A percentile compares a stretch with the other conserved stretches of the same genome.
phyloP scores from a whole-genome alignment of 169 alveolate species.

The Plasmodium gonderi region DNA sequence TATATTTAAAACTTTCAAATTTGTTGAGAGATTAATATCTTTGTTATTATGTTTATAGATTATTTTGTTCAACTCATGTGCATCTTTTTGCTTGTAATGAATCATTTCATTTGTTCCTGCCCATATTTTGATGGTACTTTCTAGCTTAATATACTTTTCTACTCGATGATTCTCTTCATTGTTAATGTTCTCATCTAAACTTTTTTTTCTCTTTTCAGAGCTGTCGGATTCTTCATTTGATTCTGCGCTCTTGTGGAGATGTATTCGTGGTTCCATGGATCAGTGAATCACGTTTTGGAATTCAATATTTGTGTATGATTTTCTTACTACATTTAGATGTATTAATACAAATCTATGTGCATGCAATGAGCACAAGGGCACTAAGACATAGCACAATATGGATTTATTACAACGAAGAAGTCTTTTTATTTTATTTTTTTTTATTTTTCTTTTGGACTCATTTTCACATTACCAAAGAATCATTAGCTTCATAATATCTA shows the following conservation, averaged over 20 bases:
- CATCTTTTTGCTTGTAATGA: conserved; percentile 34
- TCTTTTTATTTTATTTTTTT: neutral
- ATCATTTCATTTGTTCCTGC: conserved; percentile 66
- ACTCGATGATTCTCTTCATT: conserved; percentile 24
- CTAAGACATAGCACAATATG: too few relatives aligned
- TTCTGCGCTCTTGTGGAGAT: conserved; percentile 30
- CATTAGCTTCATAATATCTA: conserved; percentile 33
- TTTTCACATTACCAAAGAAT: conserved; percentile 57
- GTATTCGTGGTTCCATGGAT: too few relatives aligned
- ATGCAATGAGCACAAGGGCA: too few relatives aligned
- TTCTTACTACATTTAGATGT: too few relatives aligned
- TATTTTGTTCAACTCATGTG: conserved; percentile 29
- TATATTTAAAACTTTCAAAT: conserved; percentile 42
- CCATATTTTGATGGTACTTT: conserved; percentile 59
- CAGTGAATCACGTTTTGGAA: too few relatives aligned
- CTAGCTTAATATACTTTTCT: conserved; percentile 47
- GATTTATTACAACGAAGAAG: too few relatives aligned
- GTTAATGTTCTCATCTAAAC: conserved; percentile 19
- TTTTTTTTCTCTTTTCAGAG: conserved; percentile 53
- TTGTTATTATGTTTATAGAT: conserved; percentile 51
- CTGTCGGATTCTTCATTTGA: conserved; percentile 41
- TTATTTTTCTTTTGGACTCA: neutral
- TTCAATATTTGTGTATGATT: too few relatives aligned
- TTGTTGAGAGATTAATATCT: conserved; percentile 52
- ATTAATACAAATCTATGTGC: too few relatives aligned